Conservation (phyloP, 257 asterid species). For the Voacanga thouarsii region DNA sequence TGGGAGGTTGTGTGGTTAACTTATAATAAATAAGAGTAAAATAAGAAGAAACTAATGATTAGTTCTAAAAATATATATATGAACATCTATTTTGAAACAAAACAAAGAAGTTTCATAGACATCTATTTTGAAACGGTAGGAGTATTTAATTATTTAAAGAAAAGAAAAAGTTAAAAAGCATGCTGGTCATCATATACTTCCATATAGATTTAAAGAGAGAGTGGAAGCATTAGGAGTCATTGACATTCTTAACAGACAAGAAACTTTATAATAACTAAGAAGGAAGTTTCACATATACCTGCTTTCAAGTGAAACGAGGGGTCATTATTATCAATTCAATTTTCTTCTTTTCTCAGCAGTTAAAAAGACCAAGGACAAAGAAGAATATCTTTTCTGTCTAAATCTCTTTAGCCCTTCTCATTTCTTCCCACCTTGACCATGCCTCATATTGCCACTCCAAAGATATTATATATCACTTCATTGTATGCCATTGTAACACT, state of each 20-base stretch:
- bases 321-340: background rate
- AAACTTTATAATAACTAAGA: background rate
- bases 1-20: too few species aligned
- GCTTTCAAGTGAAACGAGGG: background rate
- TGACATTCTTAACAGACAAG: background rate
- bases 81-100: too few species aligned
- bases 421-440: background rate
- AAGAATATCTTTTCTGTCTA: background rate
- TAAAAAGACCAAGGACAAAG: background rate
- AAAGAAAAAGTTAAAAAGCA: background rate
- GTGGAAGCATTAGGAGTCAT: background rate
- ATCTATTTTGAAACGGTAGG: too few species aligned
- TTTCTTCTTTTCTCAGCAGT: background rate
- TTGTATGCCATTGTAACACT: too few species aligned
- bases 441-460: background rate
- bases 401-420: background rate
- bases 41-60: too few species aligned
- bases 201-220: background rate
- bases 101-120: too few species aligned
- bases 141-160: too few species aligned
- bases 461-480: background rate
- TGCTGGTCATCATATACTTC: background rate
- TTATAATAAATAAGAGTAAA: too few species aligned
- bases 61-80: too few species aligned
- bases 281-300: background rate